Evolutionary conservation across 768 basidiomycete genomes (phyloP).

Genomic region (Trametes cinnabarina): DNA sequence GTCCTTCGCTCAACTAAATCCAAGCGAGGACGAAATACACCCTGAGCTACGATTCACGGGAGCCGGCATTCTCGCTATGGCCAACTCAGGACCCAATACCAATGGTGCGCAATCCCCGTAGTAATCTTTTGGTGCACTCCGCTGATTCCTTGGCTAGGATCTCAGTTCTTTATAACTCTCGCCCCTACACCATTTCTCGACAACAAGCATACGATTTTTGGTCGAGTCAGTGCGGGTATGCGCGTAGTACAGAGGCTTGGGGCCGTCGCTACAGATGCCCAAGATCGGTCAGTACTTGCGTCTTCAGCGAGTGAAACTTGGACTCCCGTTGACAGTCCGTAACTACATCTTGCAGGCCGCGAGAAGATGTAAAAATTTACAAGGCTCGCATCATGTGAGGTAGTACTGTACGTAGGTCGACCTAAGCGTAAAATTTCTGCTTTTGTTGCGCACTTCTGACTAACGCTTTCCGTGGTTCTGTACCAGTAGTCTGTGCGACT

Average conservation of each 20-base stretch:
- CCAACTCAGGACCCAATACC: constrained; percentile 94
- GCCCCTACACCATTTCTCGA: constrained; percentile 82
- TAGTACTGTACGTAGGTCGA: neutral
- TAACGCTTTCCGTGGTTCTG: too few species aligned
- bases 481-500: neutral
- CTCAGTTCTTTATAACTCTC: constrained; percentile 92
- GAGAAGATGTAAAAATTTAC: constrained; percentile 89
- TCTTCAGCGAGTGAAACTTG: neutral
- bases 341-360: constrained; percentile 34
- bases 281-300: constrained; percentile 65
- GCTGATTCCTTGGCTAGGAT: constrained; percentile 51
- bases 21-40: constrained; percentile 86
- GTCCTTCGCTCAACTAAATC: neutral
- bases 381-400: constrained; percentile 52
- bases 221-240: constrained; percentile 89
- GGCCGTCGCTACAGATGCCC: constrained; percentile 83
- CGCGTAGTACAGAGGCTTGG: constrained; percentile 89
- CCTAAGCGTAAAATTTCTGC: too few species aligned
- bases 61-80: constrained; percentile 95
- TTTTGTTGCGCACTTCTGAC: too few species aligned
- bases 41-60: constrained; percentile 92
- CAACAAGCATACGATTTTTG: constrained; percentile 86
- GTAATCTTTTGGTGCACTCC: neutral
- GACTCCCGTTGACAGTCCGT: neutral
- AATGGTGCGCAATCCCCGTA: constrained; percentile 54